Percentiles rank a stretch among this genome's conserved stretches.
phyloP scores from a whole-genome alignment of 306 rosid genomes.

The Delonix regia region DNA sequence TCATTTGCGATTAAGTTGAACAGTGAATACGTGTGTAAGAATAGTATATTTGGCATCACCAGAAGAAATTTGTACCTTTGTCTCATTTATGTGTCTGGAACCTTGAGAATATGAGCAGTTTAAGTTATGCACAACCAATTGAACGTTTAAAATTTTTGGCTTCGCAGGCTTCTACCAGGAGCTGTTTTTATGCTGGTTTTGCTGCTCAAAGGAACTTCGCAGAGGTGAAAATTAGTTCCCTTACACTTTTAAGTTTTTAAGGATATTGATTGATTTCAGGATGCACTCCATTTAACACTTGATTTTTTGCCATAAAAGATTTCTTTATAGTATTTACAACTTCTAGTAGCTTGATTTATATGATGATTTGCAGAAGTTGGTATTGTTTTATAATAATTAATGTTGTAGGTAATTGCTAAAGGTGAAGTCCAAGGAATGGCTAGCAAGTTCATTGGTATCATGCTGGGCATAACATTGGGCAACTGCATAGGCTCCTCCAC shows the following conservation, averaged over 20 bases:
- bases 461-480: conserved; percentile 85
- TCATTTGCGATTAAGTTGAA: not conserved
- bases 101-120: conserved; percentile 13
- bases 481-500: conserved; percentile 76
- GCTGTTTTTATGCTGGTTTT: conserved; percentile 98
- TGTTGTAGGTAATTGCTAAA: conserved; percentile 88
- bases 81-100: conserved; percentile 8
- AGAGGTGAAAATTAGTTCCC: conserved; percentile 64
- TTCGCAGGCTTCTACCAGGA: conserved; percentile 91
- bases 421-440: conserved; percentile 99
- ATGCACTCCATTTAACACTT: conserved; percentile 12
- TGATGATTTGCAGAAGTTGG: not conserved
- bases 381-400: conserved; percentile 8
- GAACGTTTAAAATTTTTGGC: conserved; percentile 36
- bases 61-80: not conserved
- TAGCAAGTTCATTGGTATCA: conserved; percentile 86
- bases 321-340: conserved; percentile 23
- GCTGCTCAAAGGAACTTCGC: conserved; percentile 98
- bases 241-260: not conserved
- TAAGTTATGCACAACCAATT: conserved; percentile 3
- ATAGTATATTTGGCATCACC: conserved; percentile 4
- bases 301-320: conserved; percentile 19
- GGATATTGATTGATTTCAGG: conserved; percentile 18
- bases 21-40: conserved; percentile 5
- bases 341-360: conserved; percentile 16